Evolutionary conservation across 257 asterid species (phyloP).

Genomic region (Ophiorrhiza pumila): DNA sequence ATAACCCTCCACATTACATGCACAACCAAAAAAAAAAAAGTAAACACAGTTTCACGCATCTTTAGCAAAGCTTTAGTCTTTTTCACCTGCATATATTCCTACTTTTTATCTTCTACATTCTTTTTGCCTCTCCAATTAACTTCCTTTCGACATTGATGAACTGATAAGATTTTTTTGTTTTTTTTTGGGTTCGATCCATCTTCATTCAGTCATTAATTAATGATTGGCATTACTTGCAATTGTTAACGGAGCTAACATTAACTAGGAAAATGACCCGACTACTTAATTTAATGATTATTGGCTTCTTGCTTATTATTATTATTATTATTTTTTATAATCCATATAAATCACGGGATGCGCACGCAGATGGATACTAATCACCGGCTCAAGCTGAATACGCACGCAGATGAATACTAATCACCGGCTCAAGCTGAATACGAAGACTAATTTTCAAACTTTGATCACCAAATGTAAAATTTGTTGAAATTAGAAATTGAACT

Average conservation of each 20-base stretch:
- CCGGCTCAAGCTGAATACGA: too few relatives aligned
- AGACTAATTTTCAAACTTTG: too few relatives aligned
- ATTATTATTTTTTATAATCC: too few relatives aligned
- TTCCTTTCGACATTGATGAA: background rate
- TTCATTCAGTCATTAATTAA: constrained; percentile 18
- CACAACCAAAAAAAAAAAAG: constrained; percentile 8
- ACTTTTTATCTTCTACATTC: constrained; percentile 21
- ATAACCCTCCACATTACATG: background rate
- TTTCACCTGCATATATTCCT: constrained; percentile 6
- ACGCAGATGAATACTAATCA: too few relatives aligned
- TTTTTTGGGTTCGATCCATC: background rate
- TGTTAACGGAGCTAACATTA: background rate
- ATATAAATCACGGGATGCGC: too few relatives aligned
- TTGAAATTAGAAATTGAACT: too few relatives aligned
- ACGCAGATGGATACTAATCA: too few relatives aligned
- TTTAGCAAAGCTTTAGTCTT: constrained; percentile 9
- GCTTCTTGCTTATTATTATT: background rate
- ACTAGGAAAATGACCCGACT: background rate
- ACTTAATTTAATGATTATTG: background rate
- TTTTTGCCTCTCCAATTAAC: constrained; percentile 11
- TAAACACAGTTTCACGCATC: background rate
- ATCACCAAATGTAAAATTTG: too few relatives aligned
- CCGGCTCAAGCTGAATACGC: too few relatives aligned
- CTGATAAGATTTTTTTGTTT: background rate
- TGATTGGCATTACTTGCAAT: constrained; percentile 5